These are phyloP conservation scores for Colletotrichum sp. DNA, from an alignment of 2,329 filamentous ascomycete genomes.

Conservation along the genomic window DNA sequence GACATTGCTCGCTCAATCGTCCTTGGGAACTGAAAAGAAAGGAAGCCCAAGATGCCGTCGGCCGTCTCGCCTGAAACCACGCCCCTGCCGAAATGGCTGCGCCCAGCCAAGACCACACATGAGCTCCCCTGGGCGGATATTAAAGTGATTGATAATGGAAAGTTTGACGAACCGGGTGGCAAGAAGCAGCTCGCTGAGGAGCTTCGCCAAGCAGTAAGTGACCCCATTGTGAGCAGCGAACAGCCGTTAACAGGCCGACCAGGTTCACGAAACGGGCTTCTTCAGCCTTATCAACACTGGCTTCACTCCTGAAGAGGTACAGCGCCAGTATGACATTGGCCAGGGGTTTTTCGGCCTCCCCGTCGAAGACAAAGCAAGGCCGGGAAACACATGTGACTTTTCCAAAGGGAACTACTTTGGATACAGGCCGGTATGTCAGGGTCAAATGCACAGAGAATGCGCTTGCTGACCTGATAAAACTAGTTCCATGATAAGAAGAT, in stretches of 20 bases:
- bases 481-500: constrained; percentile 36
- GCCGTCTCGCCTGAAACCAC: background rate
- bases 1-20: fast-evolving
- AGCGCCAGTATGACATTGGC: constrained; percentile 58
- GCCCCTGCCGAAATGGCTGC: constrained; percentile 27
- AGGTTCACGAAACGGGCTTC: constrained; percentile 44
- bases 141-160: constrained; percentile 54
- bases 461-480: background rate
- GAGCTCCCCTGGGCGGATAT: constrained; percentile 53
- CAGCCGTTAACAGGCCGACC: background rate
- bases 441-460: background rate
- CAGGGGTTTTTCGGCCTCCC: constrained; percentile 56
- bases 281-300: constrained; percentile 61
- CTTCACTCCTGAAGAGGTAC: constrained; percentile 53
- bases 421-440: constrained; percentile 36
- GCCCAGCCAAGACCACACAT: constrained; percentile 29
- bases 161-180: constrained; percentile 52
- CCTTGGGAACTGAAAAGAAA: too few relatives aligned
- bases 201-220: constrained; percentile 50
- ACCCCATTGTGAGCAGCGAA: fast-evolving
- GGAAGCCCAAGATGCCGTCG: constrained; percentile 10
- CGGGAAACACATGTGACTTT: constrained; percentile 49
- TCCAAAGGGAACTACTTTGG: constrained; percentile 53
- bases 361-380: constrained; percentile 47
- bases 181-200: constrained; percentile 55